Evolutionary conservation across 2,329 filamentous ascomycete species (phyloP), one percentile per base, ranked within the genome.

Genomic region (Curvularia eragrostidis): DNA sequence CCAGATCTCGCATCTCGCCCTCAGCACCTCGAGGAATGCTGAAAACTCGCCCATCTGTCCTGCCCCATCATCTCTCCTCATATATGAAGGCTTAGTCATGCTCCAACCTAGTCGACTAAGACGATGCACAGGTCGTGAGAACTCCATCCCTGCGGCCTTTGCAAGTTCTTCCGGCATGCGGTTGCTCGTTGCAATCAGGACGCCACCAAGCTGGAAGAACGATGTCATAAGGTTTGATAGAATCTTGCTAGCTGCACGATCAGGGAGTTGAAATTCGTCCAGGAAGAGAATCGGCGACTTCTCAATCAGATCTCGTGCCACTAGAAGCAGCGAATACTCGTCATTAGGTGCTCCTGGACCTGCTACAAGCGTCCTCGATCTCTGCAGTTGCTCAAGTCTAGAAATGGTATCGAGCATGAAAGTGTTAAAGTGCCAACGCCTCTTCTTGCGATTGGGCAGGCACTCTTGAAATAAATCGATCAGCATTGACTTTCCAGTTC

Each of bases 401-500:
- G 90, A 88, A 46, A 93, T 83, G 0, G 86, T 87, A 64, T 93
- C 88, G 8, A 94, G 80, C 89, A 95, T 95, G 68, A 95, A 95
- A 0, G 89, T 92, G 72, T 91, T 92, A 77, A 93, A 95, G 71
- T 94, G 91, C 87, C 89, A 93, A 58, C 90, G 81, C 65, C 84
- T 82, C 79, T 94, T 94, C 68, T 87, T 88, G 43, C 82, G 80
- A 15, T 87, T 92, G 1, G 91, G 91, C 3, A 95, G 77, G 49
- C 89, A 89, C 50, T 92, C 88, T 13, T 90, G 89, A n/a, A 95
- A 85, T 0, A 95, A 79, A 68, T 94, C 91, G 13, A 93, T 83
- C n/a, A 95, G 83, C 89, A 95, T 93, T 5, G 87, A 90, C 74
- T 95, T 95, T 13, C 91, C 91, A 0, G 89, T 92, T 10, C 91